phyloP scores from a whole-genome alignment of 2,329 filamentous ascomycete species.

The Hypoxylon sp. region DNA sequence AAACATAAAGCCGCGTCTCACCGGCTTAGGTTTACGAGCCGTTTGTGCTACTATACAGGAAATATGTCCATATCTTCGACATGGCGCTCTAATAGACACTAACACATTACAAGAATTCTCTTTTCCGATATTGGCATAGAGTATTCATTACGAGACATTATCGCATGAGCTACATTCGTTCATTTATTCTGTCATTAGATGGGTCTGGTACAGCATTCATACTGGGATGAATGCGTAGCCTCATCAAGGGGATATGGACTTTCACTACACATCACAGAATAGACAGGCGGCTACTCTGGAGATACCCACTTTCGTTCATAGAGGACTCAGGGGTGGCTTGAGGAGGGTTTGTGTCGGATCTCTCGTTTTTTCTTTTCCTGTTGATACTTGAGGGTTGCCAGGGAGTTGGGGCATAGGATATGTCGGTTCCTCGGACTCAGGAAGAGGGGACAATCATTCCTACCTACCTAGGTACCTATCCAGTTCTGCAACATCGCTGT shows the following conservation, averaged over 20 bases:
- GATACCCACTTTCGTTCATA: slow-evolving; percentile 30
- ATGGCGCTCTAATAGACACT: slow-evolving; percentile 11
- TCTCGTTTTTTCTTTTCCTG: slow-evolving; percentile 14
- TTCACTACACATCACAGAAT: slow-evolving; percentile 6
- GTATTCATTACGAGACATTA: not conserved
- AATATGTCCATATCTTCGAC: not conserved
- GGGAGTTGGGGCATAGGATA: not conserved
- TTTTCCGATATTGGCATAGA: slow-evolving; percentile 3
- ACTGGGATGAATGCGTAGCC: not conserved
- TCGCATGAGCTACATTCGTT: slow-evolving; percentile 10
- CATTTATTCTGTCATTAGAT: slow-evolving; percentile 3
- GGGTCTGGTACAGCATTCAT: slow-evolving; percentile 2
- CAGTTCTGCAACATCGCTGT: not conserved
- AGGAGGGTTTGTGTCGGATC: slow-evolving; percentile 5
- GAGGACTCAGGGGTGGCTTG: not conserved
- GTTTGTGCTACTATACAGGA: not conserved
- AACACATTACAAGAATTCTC: not conserved
- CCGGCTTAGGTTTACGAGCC: slow-evolving; percentile 8
- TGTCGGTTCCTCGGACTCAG: not conserved
- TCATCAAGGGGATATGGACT: slow-evolving; percentile 11
- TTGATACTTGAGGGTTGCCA: no score
- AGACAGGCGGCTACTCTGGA: slow-evolving; percentile 14
- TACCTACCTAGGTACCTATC: not conserved
- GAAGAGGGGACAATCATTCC: slow-evolving; percentile 12
- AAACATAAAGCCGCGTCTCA: slow-evolving; percentile 14